Base-by-base conservation (phyloP, 257 asterid species). In the Plantago ovata region DNA sequence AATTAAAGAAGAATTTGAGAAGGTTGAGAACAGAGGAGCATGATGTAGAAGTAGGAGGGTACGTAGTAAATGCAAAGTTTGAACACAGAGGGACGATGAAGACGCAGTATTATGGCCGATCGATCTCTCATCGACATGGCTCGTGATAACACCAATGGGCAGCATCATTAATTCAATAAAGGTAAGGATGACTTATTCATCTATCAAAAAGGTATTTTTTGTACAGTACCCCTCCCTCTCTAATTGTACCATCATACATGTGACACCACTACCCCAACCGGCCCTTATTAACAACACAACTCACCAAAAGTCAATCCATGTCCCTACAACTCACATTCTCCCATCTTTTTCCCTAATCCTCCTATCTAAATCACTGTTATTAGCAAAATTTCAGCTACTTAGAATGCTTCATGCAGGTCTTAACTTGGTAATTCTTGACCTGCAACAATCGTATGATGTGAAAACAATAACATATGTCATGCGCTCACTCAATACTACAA, bases 211-310 rank as follows among this genome's bases (percentile, higher is more conserved):
- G 67, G 63, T 52, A 4, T 22, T 47, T 53, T 71, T 63, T 44
- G 22, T 46, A 38, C 58, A 47, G 13, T 53, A 28, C 4, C 7
- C 4, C 4, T 28, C 7, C 4, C 7, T 28, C 32, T 24, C 2
- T 5, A 24, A 24, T 24, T 2, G 5, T 24, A 24, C 5, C 5
- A n/a, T n/a, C n/a, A 10, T 65, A 75, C 86, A 78, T 82, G 91
- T 85, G 91, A 82, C 57, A 21, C 59, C 24, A 12, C 10, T 15
- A 80, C 88, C 91, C 66, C n/a, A n/a, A n/a, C n/a, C n/a, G n/a
- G n/a, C n/a, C n/a, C n/a, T n/a, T n/a, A n/a, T n/a, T n/a, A n/a
- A n/a, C n/a, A 76, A 66, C 78, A 10, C 46, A 28, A 28, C 36
- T 28, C 36, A 28, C 20, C 43, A 23, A 21, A 79, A 82, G 87